Evolutionary conservation across 2,329 filamentous ascomycete genomes (phyloP), one percentile per base, ranked within the genome.

Genomic region (Colletotrichum sidae): DNA sequence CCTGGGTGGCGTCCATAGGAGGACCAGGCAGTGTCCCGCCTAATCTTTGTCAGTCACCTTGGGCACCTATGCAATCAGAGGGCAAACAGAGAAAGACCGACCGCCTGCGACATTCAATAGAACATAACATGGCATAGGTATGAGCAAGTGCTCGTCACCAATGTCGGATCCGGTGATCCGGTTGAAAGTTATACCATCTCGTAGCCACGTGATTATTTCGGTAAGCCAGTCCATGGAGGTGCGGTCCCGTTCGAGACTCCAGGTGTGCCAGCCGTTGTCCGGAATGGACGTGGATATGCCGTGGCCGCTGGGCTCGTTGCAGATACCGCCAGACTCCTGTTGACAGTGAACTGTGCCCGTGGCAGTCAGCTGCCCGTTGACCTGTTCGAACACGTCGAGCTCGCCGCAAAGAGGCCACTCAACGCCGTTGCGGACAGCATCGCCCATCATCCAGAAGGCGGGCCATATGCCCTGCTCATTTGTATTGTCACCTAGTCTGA

Each of bases 401-500:
- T 88, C 86, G 66, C 86, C 86, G 63, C 83, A 84, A 8, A 65
- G 57, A 0, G 86, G 86, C 86, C 86, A 88, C 12, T 70, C 41
- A 1, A 77, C 80, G 8, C 83, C 84, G 49, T 80, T 76, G 34
- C 83, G 81, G 59, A 83, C 76, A 10, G 79, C 72, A 54, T 86
- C 79, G 45, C 86, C 85, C 13, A 88, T 77, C 66, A 86, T 77
- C 85, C 85, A 88, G 70, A 87, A 87, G 0, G 86, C 86, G 0
- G 86, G 85, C 86, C 85, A 88, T 54, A 88, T 77, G 5, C 86
- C 86, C 69, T 86, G 78, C 73, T 86, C 84, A 47, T 73, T 72
- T 1, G 72, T 46, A 72, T 81, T 81, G 64, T 70, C 70, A 11
- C 83, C 86, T 51, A 86, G 77, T 41, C 83, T 80, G 50, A 88